phyloP scores from a whole-genome alignment of 1,284 basidiomycete species.

The Fistulinella cinereoalba region DNA sequence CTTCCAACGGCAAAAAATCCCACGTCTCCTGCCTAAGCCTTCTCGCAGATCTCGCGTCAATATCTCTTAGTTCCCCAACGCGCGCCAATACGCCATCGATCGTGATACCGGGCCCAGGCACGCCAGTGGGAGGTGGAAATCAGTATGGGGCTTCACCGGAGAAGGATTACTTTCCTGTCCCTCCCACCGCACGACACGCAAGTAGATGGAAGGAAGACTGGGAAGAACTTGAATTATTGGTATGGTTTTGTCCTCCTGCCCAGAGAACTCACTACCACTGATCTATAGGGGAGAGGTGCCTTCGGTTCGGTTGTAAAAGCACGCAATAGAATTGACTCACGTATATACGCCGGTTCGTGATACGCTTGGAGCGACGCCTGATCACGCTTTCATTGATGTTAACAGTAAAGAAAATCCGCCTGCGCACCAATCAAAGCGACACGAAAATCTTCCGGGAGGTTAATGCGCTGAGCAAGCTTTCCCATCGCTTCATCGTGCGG shows the following conservation, averaged over 20 bases:
- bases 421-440: too few relatives aligned
- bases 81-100: constrained; percentile 25
- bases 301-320: constrained; percentile 96
- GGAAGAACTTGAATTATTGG: constrained; percentile 76
- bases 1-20: constrained; percentile 52
- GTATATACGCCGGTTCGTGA: not conserved
- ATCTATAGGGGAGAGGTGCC: constrained; percentile 77
- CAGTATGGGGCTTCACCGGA: constrained; percentile 56
- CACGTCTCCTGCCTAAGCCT: constrained; percentile 49
- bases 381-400: not conserved
- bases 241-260: constrained; percentile 30
- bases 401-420: not conserved
- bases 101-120: constrained; percentile 23
- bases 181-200: constrained; percentile 46
- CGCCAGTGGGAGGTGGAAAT: constrained; percentile 42
- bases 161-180: constrained; percentile 50
- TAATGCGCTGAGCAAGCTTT: not conserved
- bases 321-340: not conserved
- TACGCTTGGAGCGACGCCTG: not conserved
- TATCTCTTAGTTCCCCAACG: constrained; percentile 14
- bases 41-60: constrained; percentile 38
- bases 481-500: constrained; percentile 86
- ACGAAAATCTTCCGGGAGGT: not conserved
- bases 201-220: constrained; percentile 85
- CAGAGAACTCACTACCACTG: not conserved